These are phyloP conservation scores for Epipyxis sp. DNA, from an alignment of 108 stramenopile species.

Conservation along the genomic window DNA sequence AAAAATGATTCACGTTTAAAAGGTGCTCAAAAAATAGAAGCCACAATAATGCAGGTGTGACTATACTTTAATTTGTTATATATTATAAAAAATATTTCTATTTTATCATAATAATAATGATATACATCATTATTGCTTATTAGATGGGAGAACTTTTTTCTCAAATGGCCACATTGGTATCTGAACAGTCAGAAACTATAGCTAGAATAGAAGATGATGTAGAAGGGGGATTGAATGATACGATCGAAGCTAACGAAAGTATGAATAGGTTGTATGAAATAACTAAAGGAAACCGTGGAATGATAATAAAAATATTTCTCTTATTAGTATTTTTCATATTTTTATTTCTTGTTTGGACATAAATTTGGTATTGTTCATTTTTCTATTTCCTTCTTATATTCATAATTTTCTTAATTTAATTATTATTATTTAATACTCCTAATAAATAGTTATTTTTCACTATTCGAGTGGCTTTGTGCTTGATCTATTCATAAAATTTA, in stretches of 20 bases:
- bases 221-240: neutral
- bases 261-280: slow-evolving; percentile 1
- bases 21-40: neutral
- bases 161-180: slow-evolving; percentile 14
- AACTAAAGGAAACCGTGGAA: slow-evolving; percentile 18
- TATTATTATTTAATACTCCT: too few species aligned
- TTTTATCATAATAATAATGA: neutral
- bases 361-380: too few species aligned
- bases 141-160: slow-evolving; percentile 23
- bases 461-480: too few species aligned
- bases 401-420: too few species aligned
- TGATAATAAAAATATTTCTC: slow-evolving; percentile 23
- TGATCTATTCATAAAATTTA: too few species aligned
- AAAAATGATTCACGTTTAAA: neutral
- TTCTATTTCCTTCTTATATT: too few species aligned
- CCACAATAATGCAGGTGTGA: neutral
- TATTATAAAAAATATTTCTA: neutral
- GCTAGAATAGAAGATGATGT: slow-evolving; percentile 29
- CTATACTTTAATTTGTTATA: too few species aligned
- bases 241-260: slow-evolving; percentile 5
- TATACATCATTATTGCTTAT: neutral
- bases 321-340: slow-evolving; percentile 14
- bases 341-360: slow-evolving; percentile 23
- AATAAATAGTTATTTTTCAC: too few species aligned
- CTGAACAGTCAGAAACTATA: slow-evolving; percentile 23